phyloP scores from a whole-genome alignment of 2,329 filamentous ascomycete species.

The Fusarium lyarnte region DNA sequence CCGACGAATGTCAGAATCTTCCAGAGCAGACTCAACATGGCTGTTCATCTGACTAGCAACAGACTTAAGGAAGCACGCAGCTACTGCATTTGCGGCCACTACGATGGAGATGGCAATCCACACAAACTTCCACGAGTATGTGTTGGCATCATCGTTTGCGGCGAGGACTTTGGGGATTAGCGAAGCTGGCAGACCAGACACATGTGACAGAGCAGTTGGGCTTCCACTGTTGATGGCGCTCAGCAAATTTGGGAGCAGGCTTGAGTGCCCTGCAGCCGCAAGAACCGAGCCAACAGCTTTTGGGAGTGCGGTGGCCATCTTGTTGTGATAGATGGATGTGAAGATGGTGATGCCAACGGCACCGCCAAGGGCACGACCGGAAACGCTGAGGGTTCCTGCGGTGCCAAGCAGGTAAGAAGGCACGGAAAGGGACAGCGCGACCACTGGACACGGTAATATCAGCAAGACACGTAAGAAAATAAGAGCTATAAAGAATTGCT shows the following conservation, averaged over 20 bases:
- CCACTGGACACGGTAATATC: accelerated
- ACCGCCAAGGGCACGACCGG: neutral
- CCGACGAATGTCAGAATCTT: neutral
- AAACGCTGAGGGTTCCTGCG: neutral
- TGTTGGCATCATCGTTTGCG: neutral
- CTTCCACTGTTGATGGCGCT: neutral
- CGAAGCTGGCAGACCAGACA: neutral
- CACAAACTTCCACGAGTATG: neutral
- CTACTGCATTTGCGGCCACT: neutral
- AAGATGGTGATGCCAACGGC: neutral
- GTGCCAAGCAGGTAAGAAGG: neutral
- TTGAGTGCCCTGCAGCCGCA: neutral
- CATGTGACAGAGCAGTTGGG: neutral
- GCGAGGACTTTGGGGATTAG: neutral
- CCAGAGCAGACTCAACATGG: neutral
- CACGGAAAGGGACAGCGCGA: neutral
- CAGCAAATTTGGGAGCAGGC: neutral
- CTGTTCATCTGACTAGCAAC: neutral
- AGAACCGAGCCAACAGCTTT: neutral
- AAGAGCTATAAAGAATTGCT: neutral
- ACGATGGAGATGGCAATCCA: neutral
- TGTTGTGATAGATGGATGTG: neutral
- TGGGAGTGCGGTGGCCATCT: neutral
- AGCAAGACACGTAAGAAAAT: neutral
- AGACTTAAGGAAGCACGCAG: neutral